Evolutionary conservation across 805 yeast genomes (phyloP).

Genomic region (Candida methanosorbosa): DNA sequence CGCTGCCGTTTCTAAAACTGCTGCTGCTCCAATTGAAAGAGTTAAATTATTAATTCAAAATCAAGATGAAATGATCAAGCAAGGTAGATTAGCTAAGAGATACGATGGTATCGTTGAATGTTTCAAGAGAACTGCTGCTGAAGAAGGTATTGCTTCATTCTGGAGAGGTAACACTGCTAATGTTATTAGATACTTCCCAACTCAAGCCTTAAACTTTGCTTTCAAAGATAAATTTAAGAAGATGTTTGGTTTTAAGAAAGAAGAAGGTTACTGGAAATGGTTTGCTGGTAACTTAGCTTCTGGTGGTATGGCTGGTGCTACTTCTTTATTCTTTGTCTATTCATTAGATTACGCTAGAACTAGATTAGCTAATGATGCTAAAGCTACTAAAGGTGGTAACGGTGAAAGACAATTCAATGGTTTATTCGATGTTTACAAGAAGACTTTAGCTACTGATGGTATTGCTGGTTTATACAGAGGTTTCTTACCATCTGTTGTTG

Average conservation of each 20-base stretch:
- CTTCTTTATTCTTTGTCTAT: slow-evolving; percentile 87
- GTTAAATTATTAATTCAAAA: slow-evolving; percentile 94
- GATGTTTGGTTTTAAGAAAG: slow-evolving; percentile 95
- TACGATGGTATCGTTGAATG: slow-evolving; percentile 91
- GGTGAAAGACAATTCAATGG: slow-evolving; percentile 98
- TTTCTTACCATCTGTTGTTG: slow-evolving; percentile 96
- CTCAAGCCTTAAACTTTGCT: slow-evolving; percentile 97
- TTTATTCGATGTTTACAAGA: slow-evolving; percentile 91
- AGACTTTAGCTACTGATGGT: slow-evolving; percentile 94
- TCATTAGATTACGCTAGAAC: slow-evolving; percentile 98
- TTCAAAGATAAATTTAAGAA: slow-evolving; percentile 96
- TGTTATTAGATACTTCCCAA: slow-evolving; percentile 98
- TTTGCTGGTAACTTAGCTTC: slow-evolving; percentile 98
- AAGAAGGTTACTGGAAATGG: slow-evolving; percentile 88
- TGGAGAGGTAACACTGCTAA: slow-evolving; percentile 99
- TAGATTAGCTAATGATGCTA: slow-evolving; percentile 97
- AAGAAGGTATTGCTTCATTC: slow-evolving; percentile 88
- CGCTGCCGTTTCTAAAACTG: slow-evolving; percentile 97
- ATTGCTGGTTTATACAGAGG: slow-evolving; percentile 98
- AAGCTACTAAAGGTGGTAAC: slow-evolving; percentile 74
- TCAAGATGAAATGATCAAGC: slow-evolving; percentile 97
- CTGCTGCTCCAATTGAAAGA: slow-evolving; percentile 97
- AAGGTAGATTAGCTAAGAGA: slow-evolving; percentile 82
- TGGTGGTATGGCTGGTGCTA: slow-evolving; percentile 98
- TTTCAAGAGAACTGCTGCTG: slow-evolving; percentile 89